A percentile compares a stretch with the other conserved stretches of the same genome.
Evolutionary conservation across 768 basidiomycete species (phyloP).

Genomic region (Macrolepiota albuminosa): DNA sequence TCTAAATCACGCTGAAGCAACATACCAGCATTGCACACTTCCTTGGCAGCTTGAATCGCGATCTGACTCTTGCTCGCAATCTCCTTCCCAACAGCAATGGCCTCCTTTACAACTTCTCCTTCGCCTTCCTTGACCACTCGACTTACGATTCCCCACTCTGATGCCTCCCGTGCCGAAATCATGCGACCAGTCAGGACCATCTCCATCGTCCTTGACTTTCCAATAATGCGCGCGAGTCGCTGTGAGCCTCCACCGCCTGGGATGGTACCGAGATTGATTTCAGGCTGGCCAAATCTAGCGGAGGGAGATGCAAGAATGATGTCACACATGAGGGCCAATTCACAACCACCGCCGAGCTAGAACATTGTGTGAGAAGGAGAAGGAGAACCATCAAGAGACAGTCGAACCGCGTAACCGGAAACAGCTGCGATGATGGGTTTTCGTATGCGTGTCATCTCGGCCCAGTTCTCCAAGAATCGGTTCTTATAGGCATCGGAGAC

Average conservation of each 20-base stretch:
- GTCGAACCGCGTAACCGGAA: constrained; percentile 84
- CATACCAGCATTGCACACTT: constrained; percentile 86
- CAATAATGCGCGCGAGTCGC: constrained; percentile 78
- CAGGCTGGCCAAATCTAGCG: constrained; percentile 93
- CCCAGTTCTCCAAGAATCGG: constrained; percentile 87
- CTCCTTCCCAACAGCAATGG: constrained; percentile 68
- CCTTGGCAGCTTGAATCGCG: constrained; percentile 84
- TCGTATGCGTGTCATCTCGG: constrained; percentile 59
- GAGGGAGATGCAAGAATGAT: constrained; percentile 89
- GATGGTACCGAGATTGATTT: constrained; percentile 93
- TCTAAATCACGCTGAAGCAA: not conserved
- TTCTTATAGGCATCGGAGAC: constrained; percentile 84
- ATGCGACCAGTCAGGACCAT: constrained; percentile 84
- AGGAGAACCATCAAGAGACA: not conserved
- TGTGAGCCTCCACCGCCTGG: constrained; percentile 95
- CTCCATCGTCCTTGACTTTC: constrained; percentile 95
- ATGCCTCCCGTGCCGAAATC: constrained; percentile 78
- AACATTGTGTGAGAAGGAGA: not conserved
- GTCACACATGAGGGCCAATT: constrained; percentile 95
- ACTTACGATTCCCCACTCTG: constrained; percentile 83
- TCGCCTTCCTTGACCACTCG: constrained; percentile 73
- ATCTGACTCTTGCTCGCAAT: constrained; percentile 83
- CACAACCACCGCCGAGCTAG: constrained; percentile 95
- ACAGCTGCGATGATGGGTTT: constrained; percentile 98
- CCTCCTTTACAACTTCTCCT: constrained; percentile 81